Evolutionary conservation across 106 monocot genomes (phyloP), one percentile per base, ranked within the genome.

Genomic region (Dendrobium catenatum): DNA sequence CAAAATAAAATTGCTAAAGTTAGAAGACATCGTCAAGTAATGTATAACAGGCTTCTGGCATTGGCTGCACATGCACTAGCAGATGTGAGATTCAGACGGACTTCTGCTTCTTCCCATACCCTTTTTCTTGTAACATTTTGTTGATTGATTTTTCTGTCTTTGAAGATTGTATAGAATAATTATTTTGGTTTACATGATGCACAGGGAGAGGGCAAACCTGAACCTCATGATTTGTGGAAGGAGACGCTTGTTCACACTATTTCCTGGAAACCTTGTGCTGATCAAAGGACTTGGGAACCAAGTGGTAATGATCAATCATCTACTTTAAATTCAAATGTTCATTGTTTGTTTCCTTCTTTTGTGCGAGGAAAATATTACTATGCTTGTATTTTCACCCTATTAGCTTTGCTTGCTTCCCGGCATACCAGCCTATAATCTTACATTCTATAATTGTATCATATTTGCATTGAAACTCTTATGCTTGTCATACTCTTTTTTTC

Each of bases 41-140:
- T 95, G 89, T 88, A 90, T 73, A 72, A 78, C 4, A 88, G 91
- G 81, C 84, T 99, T 80, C 84, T 91, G 54, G 89, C 90, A 80
- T 84, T 99, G 85, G 91, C 95, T 55, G 87, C 95, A 47, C 99
- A 95, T 90, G 93, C 95, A 9, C 87, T 99, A 80, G 95, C 99
- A 83, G 95, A 95, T 87, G 99, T 95, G 89, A 64, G 75, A 33
- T 85, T 77, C 77, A 58, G 22, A 49, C 29, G 47, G 55, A 51
- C 40, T 43, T 13, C 19, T 67, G 17, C 8, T 31, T 31, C 13
- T 59, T 27, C 9, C 47, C 9, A 49, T 58, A 6, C 42, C 4
- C 40, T 24, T 76, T 18, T 42, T 42, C 16, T 26, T 46, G 29
- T 68, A 44, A 43, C 26, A 43, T 5, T 41, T 15, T 61, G 9